Evolutionary conservation across 768 basidiomycete genomes (phyloP).

Genomic region (Macrolepiota fuliginosa): DNA sequence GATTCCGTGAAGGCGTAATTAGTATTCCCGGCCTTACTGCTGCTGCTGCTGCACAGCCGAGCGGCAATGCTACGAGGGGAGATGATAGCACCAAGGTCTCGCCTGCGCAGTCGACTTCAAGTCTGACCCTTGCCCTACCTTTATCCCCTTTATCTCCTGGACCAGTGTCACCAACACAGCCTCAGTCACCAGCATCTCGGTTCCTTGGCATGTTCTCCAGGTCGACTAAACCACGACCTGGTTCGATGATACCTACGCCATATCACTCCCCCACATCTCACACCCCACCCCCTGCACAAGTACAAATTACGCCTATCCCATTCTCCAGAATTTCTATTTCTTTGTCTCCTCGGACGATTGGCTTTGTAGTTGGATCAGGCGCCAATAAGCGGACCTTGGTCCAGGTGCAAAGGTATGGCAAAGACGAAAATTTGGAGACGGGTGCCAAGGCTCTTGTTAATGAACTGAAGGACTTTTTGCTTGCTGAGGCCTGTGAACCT

Average conservation of each 20-base stretch:
- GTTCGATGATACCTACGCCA: background rate
- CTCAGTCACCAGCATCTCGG: background rate
- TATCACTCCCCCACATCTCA: background rate
- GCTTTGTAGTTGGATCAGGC: conserved; percentile 23
- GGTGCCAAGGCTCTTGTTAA: conserved; percentile 50
- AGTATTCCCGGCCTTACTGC: too few relatives aligned
- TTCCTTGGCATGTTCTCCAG: conserved; percentile 17
- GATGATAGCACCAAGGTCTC: background rate
- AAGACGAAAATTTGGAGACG: conserved; percentile 56
- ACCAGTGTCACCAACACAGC: background rate
- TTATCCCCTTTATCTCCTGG: background rate
- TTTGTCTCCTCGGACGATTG: conserved; percentile 41
- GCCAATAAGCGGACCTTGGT: conserved; percentile 50
- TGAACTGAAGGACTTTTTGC: conserved; percentile 45
- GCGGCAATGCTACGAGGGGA: conserved; percentile 1
- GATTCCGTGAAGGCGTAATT: conserved; percentile 34
- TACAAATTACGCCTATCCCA: conserved; percentile 24
- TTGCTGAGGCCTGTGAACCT: background rate
- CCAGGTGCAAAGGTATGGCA: conserved; percentile 40
- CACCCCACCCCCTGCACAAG: conserved; percentile 8
- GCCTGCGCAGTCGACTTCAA: conserved; percentile 4
- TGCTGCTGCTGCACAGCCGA: background rate
- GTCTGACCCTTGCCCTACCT: background rate
- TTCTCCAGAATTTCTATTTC: conserved; percentile 38
- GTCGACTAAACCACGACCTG: conserved; percentile 4